phyloP scores from a whole-genome alignment of 2,329 filamentous ascomycete genomes.

The Xylariaceae sp. region DNA sequence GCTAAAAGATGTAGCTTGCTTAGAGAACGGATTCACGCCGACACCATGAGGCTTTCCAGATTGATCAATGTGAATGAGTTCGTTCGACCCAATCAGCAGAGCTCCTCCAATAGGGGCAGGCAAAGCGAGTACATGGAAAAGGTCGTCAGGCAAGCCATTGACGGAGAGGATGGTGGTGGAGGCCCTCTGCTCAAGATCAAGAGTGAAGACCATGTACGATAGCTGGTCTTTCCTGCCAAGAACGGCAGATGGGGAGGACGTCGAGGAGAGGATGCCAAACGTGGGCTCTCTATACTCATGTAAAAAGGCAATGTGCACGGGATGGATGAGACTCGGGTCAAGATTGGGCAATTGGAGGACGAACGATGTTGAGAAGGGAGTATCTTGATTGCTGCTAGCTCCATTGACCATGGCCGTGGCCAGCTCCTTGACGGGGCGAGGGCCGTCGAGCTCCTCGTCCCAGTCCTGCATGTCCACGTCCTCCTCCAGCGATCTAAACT shows the following conservation, averaged over 20 bases:
- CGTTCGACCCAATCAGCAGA: slow-evolving; percentile 81
- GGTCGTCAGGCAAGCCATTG: slow-evolving; percentile 78
- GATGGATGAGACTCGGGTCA: slow-evolving; percentile 82
- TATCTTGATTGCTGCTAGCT: slow-evolving; percentile 53
- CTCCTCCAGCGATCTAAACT: slow-evolving; percentile 82
- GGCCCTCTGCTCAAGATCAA: slow-evolving; percentile 89
- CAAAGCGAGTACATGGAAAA: slow-evolving; percentile 78
- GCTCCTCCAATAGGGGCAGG: slow-evolving; percentile 86
- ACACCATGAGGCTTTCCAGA: slow-evolving; percentile 90
- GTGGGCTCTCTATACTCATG: slow-evolving; percentile 98
- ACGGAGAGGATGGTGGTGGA: slow-evolving; percentile 92
- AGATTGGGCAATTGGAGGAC: slow-evolving; percentile 86
- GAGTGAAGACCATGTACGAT: slow-evolving; percentile 89
- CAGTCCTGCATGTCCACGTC: slow-evolving; percentile 91
- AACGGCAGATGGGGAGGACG: slow-evolving; percentile 68
- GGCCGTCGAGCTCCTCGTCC: slow-evolving; percentile 77
- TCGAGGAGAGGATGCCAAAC: slow-evolving; percentile 88
- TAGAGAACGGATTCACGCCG: slow-evolving; percentile 87
- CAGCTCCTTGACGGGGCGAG: slow-evolving; percentile 51
- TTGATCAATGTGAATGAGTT: slow-evolving; percentile 93
- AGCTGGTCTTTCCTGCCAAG: slow-evolving; percentile 82
- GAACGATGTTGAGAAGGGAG: slow-evolving; percentile 87
- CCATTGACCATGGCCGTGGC: slow-evolving; percentile 40
- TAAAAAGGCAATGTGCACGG: slow-evolving; percentile 87
- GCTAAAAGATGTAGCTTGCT: slow-evolving; percentile 76